Base-by-base conservation (phyloP, 495 filamentous ascomycete genomes). In the Darksidea phi region DNA sequence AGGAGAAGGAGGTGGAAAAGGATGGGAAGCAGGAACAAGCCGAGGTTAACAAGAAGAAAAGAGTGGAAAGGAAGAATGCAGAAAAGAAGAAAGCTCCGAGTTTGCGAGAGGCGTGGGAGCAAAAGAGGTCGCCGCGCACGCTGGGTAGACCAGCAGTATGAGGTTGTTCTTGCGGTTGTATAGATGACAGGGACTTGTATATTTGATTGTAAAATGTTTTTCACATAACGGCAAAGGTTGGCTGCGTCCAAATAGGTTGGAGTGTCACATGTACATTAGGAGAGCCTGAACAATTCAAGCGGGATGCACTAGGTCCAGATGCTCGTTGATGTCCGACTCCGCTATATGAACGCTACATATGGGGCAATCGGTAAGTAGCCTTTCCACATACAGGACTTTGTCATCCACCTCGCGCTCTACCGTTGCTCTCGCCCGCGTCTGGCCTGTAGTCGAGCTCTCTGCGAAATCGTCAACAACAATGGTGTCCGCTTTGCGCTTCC, bases 1-100 rank as follows among this genome's bases (percentile, higher is more conserved):
- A 3, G 13, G 78, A 75, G 76, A 70, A 54, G 63, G 53, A 57
- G 57, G 67, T 55, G 17, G 69, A 74, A 64, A 34, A 34, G 48
- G 28, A 43, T 41, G 23, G 47, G 28, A 51, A 15, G 37, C 43
- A 45, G 49, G 37, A 38, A 25, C 10, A 36, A 48, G 56, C 48
- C 4, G 36, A 42, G 6, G 48, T 18, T 1, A 28, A 62, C 26
- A 38, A 59, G 46, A 17, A 5, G 36, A 53, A 28, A 38, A 53
- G 10, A 10, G 23, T 26, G 20, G 49, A 34, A 11, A 8, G 13
- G 24, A 21, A 26, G 15, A 17, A 55, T 25, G 24, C 23, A 18
- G 24, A 32, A 32, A 55, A 55, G 52, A 24, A 43, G 41, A 43
- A 15, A 20, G 41, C 28, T 10, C 28, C 13, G 41, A 43, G 3